Evolutionary conservation across 1,284 basidiomycete species (phyloP).

Genomic region (Trametes sp.): DNA sequence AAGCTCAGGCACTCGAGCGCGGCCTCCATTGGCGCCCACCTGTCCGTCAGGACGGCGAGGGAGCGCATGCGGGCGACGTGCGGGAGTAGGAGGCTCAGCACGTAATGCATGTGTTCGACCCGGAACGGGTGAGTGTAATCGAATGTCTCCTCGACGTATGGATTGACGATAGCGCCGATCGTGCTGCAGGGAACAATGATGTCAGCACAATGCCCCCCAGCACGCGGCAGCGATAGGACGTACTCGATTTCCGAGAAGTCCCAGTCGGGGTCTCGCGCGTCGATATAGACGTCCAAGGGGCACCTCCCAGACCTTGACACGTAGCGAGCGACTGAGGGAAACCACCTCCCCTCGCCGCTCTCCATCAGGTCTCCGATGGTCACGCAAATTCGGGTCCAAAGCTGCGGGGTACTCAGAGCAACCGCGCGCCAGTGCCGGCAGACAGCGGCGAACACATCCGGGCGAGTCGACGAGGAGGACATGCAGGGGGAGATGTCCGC

Average conservation of each 20-base stretch:
- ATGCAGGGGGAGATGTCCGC: slow-evolving; percentile 46
- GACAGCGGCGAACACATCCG: slow-evolving; percentile 54
- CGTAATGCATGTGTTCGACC: slow-evolving; percentile 49
- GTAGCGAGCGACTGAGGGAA: slow-evolving; percentile 45
- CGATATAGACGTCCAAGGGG: slow-evolving; percentile 60
- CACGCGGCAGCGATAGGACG: slow-evolving; percentile 33
- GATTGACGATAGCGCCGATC: slow-evolving; percentile 27
- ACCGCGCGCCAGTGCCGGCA: slow-evolving; percentile 58
- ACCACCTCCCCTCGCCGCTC: slow-evolving; percentile 21
- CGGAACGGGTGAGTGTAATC: slow-evolving; percentile 50
- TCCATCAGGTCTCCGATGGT: slow-evolving; percentile 44
- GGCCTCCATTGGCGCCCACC: slow-evolving; percentile 57
- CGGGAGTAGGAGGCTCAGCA: slow-evolving; percentile 53
- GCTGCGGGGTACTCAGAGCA: slow-evolving; percentile 52
- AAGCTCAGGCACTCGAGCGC: slow-evolving; percentile 52
- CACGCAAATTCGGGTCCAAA: slow-evolving; percentile 63
- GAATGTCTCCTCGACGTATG: slow-evolving; percentile 32
- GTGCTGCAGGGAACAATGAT: slow-evolving; percentile 16
- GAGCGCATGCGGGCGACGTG: slow-evolving; percentile 59
- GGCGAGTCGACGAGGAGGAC: slow-evolving; percentile 48
- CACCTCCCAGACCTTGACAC: slow-evolving; percentile 52
- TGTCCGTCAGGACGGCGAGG: slow-evolving; percentile 58
- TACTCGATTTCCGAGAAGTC: slow-evolving; percentile 57
- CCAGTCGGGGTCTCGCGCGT: slow-evolving; percentile 61
- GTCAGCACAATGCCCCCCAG: neutral